Base-by-base conservation (phyloP, 2,329 filamentous ascomycete genomes). In the Pseudomassariella vexata region DNA sequence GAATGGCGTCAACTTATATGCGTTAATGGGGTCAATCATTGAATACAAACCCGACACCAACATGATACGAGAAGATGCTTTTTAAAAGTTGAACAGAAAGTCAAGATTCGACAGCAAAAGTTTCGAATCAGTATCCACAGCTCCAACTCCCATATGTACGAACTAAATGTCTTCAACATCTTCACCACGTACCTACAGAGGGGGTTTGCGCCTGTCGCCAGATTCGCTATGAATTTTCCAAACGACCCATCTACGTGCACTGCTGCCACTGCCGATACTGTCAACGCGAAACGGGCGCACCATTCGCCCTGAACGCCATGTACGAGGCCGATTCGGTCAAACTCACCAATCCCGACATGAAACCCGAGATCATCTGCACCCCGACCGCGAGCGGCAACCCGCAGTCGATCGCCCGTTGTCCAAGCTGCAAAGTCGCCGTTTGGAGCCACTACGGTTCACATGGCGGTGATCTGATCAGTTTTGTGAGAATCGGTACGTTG, bases 261-360 rank as follows among this genome's bases (percentile, higher is more conserved):
- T 23, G 23, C 6, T 33, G 30, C 23, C 30, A 33, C 18, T 33
- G 30, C 18, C 30, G 24, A 19, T 33, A 33, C 24, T 33, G 30
- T n/a, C 30, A 33, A 16, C 30, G 30, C 3, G 30, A 33, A 16
- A 33, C 30, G 12, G 30, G 30, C 5, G 15, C 23, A 7, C 11
- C 30, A 10, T 33, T 33, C 11, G 30, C 30, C 15, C 30, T 33
- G n/a, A 33, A 33, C 30, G 30, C 30, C 23, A 33, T 33, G 30
- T 33, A 33, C 24, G 30, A 33, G 10, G 23, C 17, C 5, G 2
- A 9, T 14, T 14, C 28, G 3, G 30, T 33, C 7, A 12, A 9
- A 14, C 11, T 27, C 7, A 15, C 17, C 11, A 16, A 10, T 12
- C n/a, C 23, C 6, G n/a, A n/a, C n/a, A 15, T 8, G 11, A 11